A percentile compares a stretch with the other conserved stretches of the same genome.
phyloP scores from a whole-genome alignment of 2,329 filamentous ascomycete genomes.

The Myriosclerotinia curreyana region DNA sequence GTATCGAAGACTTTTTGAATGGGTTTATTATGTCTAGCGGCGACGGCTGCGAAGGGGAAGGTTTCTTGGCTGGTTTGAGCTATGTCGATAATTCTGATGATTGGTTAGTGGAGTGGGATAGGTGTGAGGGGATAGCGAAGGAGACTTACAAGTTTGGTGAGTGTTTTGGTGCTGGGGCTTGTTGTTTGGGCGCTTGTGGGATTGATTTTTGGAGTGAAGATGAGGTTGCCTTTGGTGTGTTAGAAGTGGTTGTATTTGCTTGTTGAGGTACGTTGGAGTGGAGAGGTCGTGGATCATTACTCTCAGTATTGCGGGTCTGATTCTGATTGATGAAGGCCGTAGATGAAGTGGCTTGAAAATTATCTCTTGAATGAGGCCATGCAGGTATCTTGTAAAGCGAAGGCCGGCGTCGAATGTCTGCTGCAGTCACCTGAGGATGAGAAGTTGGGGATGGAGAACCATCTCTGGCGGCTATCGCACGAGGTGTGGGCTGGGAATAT shows the following conservation, averaged over 20 bases:
- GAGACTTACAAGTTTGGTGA: conserved; percentile 33
- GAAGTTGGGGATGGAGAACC: not conserved
- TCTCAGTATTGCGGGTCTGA: no score
- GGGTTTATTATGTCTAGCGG: conserved; percentile 45
- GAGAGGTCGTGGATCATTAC: no score
- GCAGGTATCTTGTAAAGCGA: conserved; percentile 34
- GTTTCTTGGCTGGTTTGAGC: conserved; percentile 48
- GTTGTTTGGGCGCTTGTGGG: conserved; percentile 9
- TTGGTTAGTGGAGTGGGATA: conserved; percentile 28
- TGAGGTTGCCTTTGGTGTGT: not conserved
- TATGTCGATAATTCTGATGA: conserved; percentile 48
- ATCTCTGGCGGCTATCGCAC: not conserved
- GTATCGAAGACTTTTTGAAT: conserved; percentile 48
- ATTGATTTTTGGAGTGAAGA: not conserved
- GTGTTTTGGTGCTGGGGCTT: conserved; percentile 23
- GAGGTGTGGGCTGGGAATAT: not conserved
- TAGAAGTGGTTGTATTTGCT: not conserved
- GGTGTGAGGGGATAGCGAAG: conserved; percentile 12
- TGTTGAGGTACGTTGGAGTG: not conserved
- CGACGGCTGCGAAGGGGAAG: conserved; percentile 48
- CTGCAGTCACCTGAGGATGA: not conserved
- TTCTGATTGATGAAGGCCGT: not conserved
- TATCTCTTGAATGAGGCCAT: conserved; percentile 22
- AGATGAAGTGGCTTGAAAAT: not conserved
- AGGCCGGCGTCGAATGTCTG: conserved; percentile 33